Conservation (phyloP, 2,329 filamentous ascomycete species). For the Penicillium janthinellum region DNA sequence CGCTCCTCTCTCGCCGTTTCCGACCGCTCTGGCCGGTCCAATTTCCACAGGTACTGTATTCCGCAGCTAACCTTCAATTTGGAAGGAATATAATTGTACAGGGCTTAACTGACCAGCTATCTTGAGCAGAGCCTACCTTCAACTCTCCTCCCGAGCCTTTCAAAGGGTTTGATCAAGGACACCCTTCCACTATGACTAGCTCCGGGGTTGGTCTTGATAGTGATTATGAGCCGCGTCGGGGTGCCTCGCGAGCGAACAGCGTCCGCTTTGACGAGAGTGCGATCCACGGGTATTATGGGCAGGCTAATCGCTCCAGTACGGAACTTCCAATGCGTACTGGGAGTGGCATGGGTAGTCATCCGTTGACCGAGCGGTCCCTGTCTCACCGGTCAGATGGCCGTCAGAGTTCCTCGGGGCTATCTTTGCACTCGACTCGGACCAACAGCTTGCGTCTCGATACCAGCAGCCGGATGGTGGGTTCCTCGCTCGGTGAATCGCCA, state of each 20-base stretch:
- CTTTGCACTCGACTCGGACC: conserved; percentile 72
- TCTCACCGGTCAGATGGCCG: conserved; percentile 96
- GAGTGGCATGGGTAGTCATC: conserved; percentile 75
- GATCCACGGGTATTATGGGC: conserved; percentile 85
- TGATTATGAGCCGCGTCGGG: conserved; percentile 82
- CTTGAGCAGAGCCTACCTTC: conserved; percentile 68
- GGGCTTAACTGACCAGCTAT: neutral
- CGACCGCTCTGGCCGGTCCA: conserved; percentile 78
- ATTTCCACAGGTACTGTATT: conserved; percentile 78
- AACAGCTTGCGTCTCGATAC: conserved; percentile 83
- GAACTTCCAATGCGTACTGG: conserved; percentile 79
- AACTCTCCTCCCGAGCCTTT: conserved; percentile 83
- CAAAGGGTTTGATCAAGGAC: conserved; percentile 81
- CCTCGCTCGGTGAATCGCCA: conserved; percentile 68
- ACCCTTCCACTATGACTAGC: conserved; percentile 75
- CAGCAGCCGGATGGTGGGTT: conserved; percentile 64
- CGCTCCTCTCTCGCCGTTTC: conserved; percentile 77
- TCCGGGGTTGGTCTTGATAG: conserved; percentile 70
- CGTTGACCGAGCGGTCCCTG: conserved; percentile 84
- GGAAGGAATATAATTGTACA: neutral
- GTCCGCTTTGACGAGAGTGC: conserved; percentile 97
- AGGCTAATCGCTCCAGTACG: conserved; percentile 77
- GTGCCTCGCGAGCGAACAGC: conserved; percentile 90
- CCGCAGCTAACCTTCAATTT: conserved; percentile 7
- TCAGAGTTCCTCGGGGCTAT: conserved; percentile 90